Evolutionary conservation across 2,329 filamentous ascomycete species (phyloP), one percentile per base, ranked within the genome.

Genomic region (Dichotomopilus funicola): DNA sequence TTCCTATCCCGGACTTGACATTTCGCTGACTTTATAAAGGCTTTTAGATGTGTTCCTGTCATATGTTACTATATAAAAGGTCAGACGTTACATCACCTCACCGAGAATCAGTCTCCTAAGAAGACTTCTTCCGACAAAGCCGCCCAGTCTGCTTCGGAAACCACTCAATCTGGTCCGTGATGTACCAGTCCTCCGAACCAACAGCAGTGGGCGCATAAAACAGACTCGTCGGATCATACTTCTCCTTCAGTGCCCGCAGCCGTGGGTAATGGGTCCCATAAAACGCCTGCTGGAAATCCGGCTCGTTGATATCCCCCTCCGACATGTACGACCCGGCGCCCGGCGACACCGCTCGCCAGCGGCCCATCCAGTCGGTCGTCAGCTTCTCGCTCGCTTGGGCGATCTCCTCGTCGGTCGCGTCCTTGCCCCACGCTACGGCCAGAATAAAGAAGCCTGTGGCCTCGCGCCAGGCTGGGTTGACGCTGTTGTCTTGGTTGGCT

Each of bases 391-490:
- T 61, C 1, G 48, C 54, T 44, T 61, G 56, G 36, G 62, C 55
- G 12, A 62, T 62, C 52, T 61, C 53, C 3, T 57, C 59, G 19
- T 53, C 31, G 37, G 52, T 48, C 5, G 55, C 42, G 35, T 37
- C 47, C 44, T 49, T 9, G 51, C 52, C 27, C 57, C 60, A 67
- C 57, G 66, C 4, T 1, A 62, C 56, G 4, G 58, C 67, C 13
- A 69, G 63, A 55, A 74, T 72, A 33, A 65, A 69, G 61, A 71
- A 73, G 55, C 73, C 63, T 1, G 67, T 65, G 1, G 73, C 68
- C 9, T 70, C 66, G 41, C 78, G 70, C 77, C 77, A 81, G 0
- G 76, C 77, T 2, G 77, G 76, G 62, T 77, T 76, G 42, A 78
- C 69, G 10, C 73, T 70, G 37, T 73, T 78, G 54, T 71, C 67